Evolutionary conservation across 2,329 filamentous ascomycete genomes (phyloP).

Genomic region (Cryphonectria japonica): DNA sequence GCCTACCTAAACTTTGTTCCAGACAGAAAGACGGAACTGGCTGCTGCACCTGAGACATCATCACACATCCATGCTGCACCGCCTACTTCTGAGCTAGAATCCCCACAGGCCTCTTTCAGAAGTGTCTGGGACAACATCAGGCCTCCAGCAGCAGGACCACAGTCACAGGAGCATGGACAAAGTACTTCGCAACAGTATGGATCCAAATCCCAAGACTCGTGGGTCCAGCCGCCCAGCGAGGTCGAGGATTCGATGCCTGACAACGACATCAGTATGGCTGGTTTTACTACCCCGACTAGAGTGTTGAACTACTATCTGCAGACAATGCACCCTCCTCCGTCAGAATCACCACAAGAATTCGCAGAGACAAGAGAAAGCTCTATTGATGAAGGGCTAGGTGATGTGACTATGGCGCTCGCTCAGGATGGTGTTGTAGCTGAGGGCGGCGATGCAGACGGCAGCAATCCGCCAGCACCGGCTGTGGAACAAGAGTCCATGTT

Average conservation of each 20-base stretch:
- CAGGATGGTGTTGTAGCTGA: background rate
- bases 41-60: constrained; percentile 2
- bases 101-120: constrained; percentile 38
- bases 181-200: background rate
- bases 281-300: constrained; percentile 53
- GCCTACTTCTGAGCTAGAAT: constrained; percentile 26
- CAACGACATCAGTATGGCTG: constrained; percentile 37
- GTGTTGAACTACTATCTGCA: constrained; percentile 55
- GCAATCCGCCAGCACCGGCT: background rate
- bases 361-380: background rate
- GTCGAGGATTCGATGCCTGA: constrained; percentile 59
- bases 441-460: background rate
- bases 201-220: constrained; percentile 41
- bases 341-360: constrained; percentile 30
- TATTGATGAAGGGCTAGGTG: background rate
- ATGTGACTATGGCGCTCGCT: constrained; percentile 1
- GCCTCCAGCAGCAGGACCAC: constrained; percentile 31
- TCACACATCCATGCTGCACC: constrained; percentile 8
- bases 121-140: constrained; percentile 37
- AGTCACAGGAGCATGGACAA: background rate
- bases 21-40: constrained; percentile 26
- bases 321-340: constrained; percentile 35
- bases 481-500: background rate
- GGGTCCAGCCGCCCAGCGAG: constrained; percentile 51
- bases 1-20: constrained; percentile 56